A percentile compares a stretch with the other conserved stretches of the same genome.
Conservation (phyloP, 1,284 basidiomycete genomes). For the Thelephora terrestris region DNA sequence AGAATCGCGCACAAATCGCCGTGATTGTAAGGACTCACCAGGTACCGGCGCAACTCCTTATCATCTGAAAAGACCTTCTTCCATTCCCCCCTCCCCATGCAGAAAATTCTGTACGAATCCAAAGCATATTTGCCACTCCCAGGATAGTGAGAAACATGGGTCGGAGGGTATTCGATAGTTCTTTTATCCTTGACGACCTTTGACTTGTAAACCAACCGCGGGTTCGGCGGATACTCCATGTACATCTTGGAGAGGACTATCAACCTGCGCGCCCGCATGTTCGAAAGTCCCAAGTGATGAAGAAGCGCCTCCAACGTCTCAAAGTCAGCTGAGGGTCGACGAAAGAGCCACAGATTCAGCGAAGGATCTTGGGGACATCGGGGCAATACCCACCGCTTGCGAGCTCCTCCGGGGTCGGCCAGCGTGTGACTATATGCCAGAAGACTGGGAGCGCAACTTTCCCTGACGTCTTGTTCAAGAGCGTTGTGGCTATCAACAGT, state of each 20-base stretch:
- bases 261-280: slow-evolving; percentile 39
- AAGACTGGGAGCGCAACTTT: slow-evolving; percentile 44
- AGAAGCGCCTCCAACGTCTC: slow-evolving; percentile 33
- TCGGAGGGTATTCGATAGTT: slow-evolving; percentile 27
- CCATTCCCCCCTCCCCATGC: slow-evolving; percentile 38
- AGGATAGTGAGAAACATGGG: slow-evolving; percentile 42
- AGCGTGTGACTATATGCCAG: slow-evolving; percentile 37
- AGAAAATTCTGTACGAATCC: slow-evolving; percentile 62
- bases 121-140: slow-evolving; percentile 54
- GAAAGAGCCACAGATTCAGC: background rate
- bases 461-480: slow-evolving; percentile 49
- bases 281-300: slow-evolving; percentile 42
- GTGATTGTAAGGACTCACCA: slow-evolving; percentile 28
- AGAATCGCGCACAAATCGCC: background rate
- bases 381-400: slow-evolving; percentile 30
- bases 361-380: background rate
- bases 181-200: slow-evolving; percentile 2
- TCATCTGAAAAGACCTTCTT: slow-evolving; percentile 45
- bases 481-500: slow-evolving; percentile 39
- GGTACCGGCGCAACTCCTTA: slow-evolving; percentile 49
- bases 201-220: slow-evolving; percentile 4
- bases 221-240: slow-evolving; percentile 30
- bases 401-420: slow-evolving; percentile 42
- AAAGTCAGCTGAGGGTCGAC: slow-evolving; percentile 17
- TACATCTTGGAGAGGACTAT: slow-evolving; percentile 37